phyloP scores from a whole-genome alignment of 768 basidiomycete species.

The Cyclocybe aegerita region DNA sequence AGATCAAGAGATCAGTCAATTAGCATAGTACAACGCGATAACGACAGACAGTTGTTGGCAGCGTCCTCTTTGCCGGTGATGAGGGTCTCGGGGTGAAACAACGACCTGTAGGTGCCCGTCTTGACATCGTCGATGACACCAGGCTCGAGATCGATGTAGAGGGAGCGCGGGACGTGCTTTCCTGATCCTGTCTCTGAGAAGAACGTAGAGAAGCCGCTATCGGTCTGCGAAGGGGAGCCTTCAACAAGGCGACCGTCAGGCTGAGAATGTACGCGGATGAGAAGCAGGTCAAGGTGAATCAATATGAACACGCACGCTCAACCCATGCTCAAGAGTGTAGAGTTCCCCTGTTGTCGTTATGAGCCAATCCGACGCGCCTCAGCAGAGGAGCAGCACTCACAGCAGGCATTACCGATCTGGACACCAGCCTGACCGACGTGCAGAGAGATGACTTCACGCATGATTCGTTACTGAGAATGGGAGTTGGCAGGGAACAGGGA shows the following conservation, averaged over 20 bases:
- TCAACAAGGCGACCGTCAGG: slow-evolving; percentile 88
- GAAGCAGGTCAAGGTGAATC: slow-evolving; percentile 1
- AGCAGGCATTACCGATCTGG: slow-evolving; percentile 94
- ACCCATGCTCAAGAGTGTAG: slow-evolving; percentile 96
- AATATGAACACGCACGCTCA: slow-evolving; percentile 65
- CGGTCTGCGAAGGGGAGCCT: slow-evolving; percentile 63
- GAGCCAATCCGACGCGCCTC: slow-evolving; percentile 4
- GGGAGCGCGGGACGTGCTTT: slow-evolving; percentile 94
- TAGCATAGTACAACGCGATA: slow-evolving; percentile 4
- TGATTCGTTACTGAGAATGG: slow-evolving; percentile 29
- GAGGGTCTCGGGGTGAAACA: slow-evolving; percentile 98
- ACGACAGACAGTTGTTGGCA: slow-evolving; percentile 92
- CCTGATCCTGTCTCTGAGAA: slow-evolving; percentile 94
- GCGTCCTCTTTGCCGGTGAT: slow-evolving; percentile 99
- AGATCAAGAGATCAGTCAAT: slow-evolving; percentile 11
- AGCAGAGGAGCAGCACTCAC: slow-evolving; percentile 46
- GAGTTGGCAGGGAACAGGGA: slow-evolving; percentile 12
- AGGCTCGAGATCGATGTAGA: slow-evolving; percentile 95
- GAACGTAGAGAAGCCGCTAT: slow-evolving; percentile 95
- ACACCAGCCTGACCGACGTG: slow-evolving; percentile 98
- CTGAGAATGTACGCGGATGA: slow-evolving; percentile 39
- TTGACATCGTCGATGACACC: slow-evolving; percentile 96
- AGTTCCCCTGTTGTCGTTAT: slow-evolving; percentile 72
- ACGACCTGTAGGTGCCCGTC: slow-evolving; percentile 84
- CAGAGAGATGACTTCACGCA: slow-evolving; percentile 95